phyloP scores from a whole-genome alignment of 1,284 basidiomycete species.

The Malassezia sp. region DNA sequence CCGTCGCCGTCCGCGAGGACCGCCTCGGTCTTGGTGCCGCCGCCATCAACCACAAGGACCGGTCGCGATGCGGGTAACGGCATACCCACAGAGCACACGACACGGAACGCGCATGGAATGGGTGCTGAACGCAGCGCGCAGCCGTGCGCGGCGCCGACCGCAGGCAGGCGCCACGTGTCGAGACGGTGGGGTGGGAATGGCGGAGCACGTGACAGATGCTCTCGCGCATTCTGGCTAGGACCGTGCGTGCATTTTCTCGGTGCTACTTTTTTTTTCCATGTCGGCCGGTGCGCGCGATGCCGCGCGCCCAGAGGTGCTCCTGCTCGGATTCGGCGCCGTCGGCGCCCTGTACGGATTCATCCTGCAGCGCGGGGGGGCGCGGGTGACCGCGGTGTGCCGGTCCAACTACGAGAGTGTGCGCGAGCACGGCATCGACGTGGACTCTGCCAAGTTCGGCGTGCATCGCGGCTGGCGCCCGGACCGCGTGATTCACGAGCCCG shows the following conservation, averaged over 20 bases:
- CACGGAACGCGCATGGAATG: too few relatives aligned
- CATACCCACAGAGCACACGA: too few relatives aligned
- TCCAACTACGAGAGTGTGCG: constrained; percentile 59
- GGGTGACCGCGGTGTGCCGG: constrained; percentile 64
- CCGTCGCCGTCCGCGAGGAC: constrained; percentile 17
- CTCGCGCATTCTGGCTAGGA: too few relatives aligned
- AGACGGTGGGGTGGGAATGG: background rate
- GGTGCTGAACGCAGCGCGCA: too few relatives aligned
- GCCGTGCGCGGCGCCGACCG: too few relatives aligned
- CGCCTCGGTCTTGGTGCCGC: constrained; percentile 24
- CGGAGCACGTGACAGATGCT: background rate
- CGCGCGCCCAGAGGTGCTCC: constrained; percentile 42
- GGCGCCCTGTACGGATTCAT: constrained; percentile 55
- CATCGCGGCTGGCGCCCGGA: constrained; percentile 57
- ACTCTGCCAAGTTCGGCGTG: constrained; percentile 56
- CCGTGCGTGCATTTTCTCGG: too few relatives aligned
- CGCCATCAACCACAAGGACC: constrained; percentile 27
- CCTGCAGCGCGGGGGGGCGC: constrained; percentile 55
- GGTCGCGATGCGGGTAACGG: too few relatives aligned
- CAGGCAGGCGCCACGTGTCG: too few relatives aligned
- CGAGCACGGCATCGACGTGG: constrained; percentile 52
- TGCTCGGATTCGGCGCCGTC: constrained; percentile 52
- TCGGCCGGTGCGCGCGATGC: background rate
- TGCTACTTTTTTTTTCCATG: too few relatives aligned
- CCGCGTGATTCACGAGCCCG: constrained; percentile 56